Percentiles rank a stretch among this genome's conserved stretches.
Conservation (phyloP, 495 filamentous ascomycete species). For the Rusavskia elegans region DNA sequence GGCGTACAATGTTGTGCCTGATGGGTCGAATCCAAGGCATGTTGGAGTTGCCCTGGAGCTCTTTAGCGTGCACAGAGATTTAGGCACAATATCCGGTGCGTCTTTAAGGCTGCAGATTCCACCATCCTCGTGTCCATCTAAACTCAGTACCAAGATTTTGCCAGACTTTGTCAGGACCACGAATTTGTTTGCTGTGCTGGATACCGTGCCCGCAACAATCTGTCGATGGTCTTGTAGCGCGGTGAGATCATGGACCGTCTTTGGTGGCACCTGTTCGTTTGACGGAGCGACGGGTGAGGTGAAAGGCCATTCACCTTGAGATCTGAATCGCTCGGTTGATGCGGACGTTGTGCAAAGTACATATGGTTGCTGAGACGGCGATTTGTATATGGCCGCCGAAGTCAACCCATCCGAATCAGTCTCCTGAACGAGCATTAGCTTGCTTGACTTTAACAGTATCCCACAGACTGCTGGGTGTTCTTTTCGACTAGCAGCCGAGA, state of each 20-base stretch:
- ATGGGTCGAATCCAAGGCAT: slow-evolving; percentile 5
- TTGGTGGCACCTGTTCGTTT: not conserved
- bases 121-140: not conserved
- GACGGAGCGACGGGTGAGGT: not conserved
- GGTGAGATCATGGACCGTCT: slow-evolving; percentile 1
- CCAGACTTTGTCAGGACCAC: slow-evolving; percentile 5
- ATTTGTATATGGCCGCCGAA: slow-evolving; percentile 5
- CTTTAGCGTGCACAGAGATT: not conserved
- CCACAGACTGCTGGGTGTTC: no score
- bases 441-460: no score
- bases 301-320: slow-evolving; percentile 13
- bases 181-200: slow-evolving; percentile 1
- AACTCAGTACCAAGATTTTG: not conserved
- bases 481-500: no score
- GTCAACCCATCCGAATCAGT: slow-evolving; percentile 9
- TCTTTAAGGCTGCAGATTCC: slow-evolving; percentile 2
- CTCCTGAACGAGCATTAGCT: not conserved
- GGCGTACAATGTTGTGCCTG: slow-evolving; percentile 5
- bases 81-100: not conserved
- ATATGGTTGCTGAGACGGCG: slow-evolving; percentile 1
- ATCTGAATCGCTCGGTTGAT: slow-evolving; percentile 4
- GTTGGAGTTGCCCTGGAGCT: not conserved
- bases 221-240: not conserved
- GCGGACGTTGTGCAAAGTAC: slow-evolving; percentile 8
- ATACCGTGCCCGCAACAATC: slow-evolving; percentile 3